Evolutionary conservation across 1,284 basidiomycete genomes (phyloP), one percentile per base, ranked within the genome.

Genomic region (Crucibulum parvulum): DNA sequence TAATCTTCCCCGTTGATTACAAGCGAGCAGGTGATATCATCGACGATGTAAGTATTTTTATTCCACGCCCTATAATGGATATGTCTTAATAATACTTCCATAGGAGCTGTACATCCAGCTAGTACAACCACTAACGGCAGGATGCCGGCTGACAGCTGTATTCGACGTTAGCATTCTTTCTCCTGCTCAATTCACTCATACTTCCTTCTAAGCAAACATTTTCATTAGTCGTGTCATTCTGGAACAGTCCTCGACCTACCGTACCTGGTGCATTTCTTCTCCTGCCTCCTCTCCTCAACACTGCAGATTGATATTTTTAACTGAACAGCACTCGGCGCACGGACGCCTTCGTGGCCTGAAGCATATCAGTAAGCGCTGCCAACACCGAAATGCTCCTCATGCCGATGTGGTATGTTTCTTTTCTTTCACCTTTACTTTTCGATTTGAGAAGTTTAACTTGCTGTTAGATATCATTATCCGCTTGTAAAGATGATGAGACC

Each of bases 401-500:
- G 54, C 39, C 39, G 54, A 55, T 46, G 54, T 55, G n/a, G 54
- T 55, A 46, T 46, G 39, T 55, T 15, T 18, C 24, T 13, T 13
- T 11, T 34, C 38, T 24, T 39, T 8, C 10, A 15, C 15, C 31
- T 36, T 53, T 18, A n/a, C n/a, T 16, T 13, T 13, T 13, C 51
- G 9, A 37, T 37, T n/a, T 11, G 15, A 15, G 37, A 15, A 37
- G 13, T 45, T 18, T 24, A 16, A 55, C 43, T 16, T 37, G 2
- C 41, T 24, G 24, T 16, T 38, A 72, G 71, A 67, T 73, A 11
- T 73, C 65, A 24, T 70, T 69, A 36, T 61, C 72, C 2, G 72
- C 68, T 3, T 73, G 72, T 48, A 70, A 69, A 61, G 70, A 72
- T 37, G 70, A 70, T 38, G 67, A 73, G 34, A 73, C 67, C 37